A percentile compares a stretch with the other conserved stretches of the same genome.
phyloP scores from a whole-genome alignment of 768 basidiomycete genomes.

The Rhizopogon sp. region DNA sequence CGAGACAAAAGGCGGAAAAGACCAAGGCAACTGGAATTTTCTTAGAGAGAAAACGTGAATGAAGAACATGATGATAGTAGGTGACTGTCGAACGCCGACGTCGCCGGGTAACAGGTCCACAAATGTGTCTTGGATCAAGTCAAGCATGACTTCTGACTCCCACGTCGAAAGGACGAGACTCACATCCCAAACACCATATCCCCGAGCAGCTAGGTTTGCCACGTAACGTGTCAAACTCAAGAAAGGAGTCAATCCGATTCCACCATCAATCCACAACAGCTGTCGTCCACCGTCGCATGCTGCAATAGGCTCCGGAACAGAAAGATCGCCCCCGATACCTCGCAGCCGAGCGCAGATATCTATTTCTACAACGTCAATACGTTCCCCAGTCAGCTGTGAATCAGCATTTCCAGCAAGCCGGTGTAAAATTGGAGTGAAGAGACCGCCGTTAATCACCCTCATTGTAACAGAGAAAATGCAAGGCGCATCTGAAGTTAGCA shows the following conservation, averaged over 20 bases:
- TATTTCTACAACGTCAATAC: constrained; percentile 23
- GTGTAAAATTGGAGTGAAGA: constrained; percentile 54
- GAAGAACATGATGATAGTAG: constrained; percentile 7
- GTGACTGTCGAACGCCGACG: not conserved
- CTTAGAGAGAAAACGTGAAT: constrained; percentile 13
- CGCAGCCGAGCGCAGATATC: constrained; percentile 40
- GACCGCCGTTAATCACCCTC: constrained; percentile 47
- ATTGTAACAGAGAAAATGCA: constrained; percentile 44
- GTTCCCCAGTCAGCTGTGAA: not conserved
- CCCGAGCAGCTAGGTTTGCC: constrained; percentile 8
- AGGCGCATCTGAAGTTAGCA: constrained; percentile 10
- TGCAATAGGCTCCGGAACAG: constrained; percentile 14
- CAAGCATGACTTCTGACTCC: constrained; percentile 47
- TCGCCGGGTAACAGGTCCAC: not conserved
- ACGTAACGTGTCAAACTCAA: constrained; percentile 41
- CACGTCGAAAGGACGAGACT: constrained; percentile 45
- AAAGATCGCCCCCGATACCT: constrained; percentile 50
- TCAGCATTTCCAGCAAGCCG: constrained; percentile 27
- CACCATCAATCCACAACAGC: constrained; percentile 58
- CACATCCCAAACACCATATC: constrained; percentile 34
- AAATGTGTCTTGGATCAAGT: constrained; percentile 33
- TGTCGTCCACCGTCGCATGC: constrained; percentile 22
- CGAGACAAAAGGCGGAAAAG: constrained; percentile 6
- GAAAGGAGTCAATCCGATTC: constrained; percentile 63
- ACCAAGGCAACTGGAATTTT: not conserved